Evolutionary conservation across 257 asterid genomes (phyloP), one percentile per base, ranked within the genome.

Genomic region (Nicotiana otophora): DNA sequence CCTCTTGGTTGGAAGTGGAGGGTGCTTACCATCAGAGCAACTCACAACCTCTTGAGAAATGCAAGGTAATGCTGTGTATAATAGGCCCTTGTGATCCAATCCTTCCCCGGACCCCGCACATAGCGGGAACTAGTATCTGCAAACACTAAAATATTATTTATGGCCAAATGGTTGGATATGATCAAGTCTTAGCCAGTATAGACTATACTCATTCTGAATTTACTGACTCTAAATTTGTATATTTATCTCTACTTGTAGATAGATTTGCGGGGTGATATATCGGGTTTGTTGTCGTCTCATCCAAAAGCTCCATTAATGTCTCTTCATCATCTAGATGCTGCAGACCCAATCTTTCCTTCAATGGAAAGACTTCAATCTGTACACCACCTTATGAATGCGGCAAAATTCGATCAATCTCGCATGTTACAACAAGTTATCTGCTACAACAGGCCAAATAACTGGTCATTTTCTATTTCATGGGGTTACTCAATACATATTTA

Each of bases 381-480:
- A 26, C 86, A 80, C 84, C 98, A 93, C 87, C 91, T 95, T 78
- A 91, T 95, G 98, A 89, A 75, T 84, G 91, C 96, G n/a, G 97
- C 92, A 3, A 82, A 83, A 0, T 78, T 64, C 17, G 98, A 92
- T 86, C 97, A 92, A 34, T 86, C 97, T 0, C 93, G 98, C 0
- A 48, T 92, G 86, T 78, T 93, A 63, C 98, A 92, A 64, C 98
- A 95, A 77, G 91, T 94, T 31, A 88, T 93, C 62, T 93, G 98
- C 90, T 69, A 92, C 78, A 78, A 90, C 60, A 80, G 91, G 80
- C 85, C 55, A 17, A 84, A 3, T 16, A 87, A 81, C 23, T 93
- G 98, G 98, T 55, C 98, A 4, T 84, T 95, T 6, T 93, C 98
- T 10, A 42, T 92, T 11, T 90, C 98, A 0, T 95, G 98, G 98